phyloP scores from a whole-genome alignment of 441 rosid genomes.

The Viola pubescens region DNA sequence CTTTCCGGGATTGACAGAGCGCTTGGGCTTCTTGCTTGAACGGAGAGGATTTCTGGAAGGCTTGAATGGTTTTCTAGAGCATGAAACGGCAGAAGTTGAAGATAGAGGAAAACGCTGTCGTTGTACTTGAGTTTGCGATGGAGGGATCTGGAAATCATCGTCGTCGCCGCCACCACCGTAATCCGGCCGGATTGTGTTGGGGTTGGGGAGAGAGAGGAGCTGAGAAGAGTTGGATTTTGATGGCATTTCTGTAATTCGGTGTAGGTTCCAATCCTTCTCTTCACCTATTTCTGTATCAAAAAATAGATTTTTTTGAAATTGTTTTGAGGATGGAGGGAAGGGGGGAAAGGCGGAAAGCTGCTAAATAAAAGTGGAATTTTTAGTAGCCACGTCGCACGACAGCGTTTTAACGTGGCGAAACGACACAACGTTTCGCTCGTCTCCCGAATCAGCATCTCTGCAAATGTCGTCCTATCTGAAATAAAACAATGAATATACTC shows the following conservation, averaged over 20 bases:
- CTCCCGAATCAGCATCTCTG: too few species aligned
- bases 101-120: too few species aligned
- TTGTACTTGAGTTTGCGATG: slow-evolving; percentile 28
- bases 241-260: slow-evolving; percentile 5
- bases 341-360: neutral
- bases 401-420: too few species aligned
- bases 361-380: too few species aligned
- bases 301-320: neutral
- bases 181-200: neutral
- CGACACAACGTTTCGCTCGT: too few species aligned
- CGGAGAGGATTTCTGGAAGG: slow-evolving; percentile 26
- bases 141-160: slow-evolving; percentile 52
- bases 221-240: slow-evolving; percentile 18
- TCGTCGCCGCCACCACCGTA: slow-evolving; percentile 29
- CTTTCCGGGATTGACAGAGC: slow-evolving; percentile 26
- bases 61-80: slow-evolving; percentile 21
- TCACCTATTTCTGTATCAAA: too few species aligned
- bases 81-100: neutral
- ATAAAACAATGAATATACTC: too few species aligned
- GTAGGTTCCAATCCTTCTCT: too few species aligned
- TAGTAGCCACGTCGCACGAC: too few species aligned
- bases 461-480: too few species aligned
- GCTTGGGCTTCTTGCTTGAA: slow-evolving; percentile 32
- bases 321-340: neutral
- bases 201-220: slow-evolving; percentile 6